Percentiles rank a stretch among this genome's conserved stretches.
Evolutionary conservation across 148 eudicot genomes (phyloP).

Genomic region (Vaccinium vitisidaea): DNA sequence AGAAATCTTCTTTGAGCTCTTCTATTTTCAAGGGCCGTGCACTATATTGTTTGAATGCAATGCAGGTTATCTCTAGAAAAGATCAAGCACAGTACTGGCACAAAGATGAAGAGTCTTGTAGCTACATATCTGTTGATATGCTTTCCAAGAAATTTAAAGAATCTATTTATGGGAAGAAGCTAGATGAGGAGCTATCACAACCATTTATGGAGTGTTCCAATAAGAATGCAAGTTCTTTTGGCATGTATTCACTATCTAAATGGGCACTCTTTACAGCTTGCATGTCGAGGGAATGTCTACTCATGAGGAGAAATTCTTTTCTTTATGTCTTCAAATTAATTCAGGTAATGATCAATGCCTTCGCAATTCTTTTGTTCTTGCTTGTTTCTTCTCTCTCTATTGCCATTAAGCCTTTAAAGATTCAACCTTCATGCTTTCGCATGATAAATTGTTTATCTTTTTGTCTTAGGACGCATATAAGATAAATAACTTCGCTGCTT

Average conservation of each 20-base stretch:
- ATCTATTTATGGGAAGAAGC: constrained; percentile 40
- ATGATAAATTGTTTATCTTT: not conserved
- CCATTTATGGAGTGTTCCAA: constrained; percentile 41
- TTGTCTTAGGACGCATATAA: not conserved
- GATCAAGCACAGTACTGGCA: constrained; percentile 79
- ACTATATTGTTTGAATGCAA: not conserved
- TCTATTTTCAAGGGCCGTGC: not conserved
- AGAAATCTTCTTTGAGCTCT: not conserved
- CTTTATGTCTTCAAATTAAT: constrained; percentile 57
- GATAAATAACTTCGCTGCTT: not conserved
- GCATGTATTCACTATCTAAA: constrained; percentile 51
- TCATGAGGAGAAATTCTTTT: constrained; percentile 70
- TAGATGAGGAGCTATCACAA: constrained; percentile 42
- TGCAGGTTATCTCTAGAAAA: constrained; percentile 72
- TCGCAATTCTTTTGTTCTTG: not conserved
- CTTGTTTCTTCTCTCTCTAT: not conserved
- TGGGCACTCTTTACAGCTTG: constrained; percentile 71
- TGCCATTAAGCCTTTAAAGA: not conserved
- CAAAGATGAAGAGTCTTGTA: constrained; percentile 29
- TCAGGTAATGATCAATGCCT: constrained; percentile 43
- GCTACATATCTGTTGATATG: constrained; percentile 45
- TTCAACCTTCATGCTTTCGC: not conserved
- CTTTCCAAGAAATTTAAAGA: constrained; percentile 47
- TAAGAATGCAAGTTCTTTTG: constrained; percentile 39
- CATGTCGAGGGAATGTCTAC: constrained; percentile 67